Evolutionary conservation across 2,329 filamentous ascomycete genomes (phyloP).

Genomic region (Ophiostoma pallidulum): DNA sequence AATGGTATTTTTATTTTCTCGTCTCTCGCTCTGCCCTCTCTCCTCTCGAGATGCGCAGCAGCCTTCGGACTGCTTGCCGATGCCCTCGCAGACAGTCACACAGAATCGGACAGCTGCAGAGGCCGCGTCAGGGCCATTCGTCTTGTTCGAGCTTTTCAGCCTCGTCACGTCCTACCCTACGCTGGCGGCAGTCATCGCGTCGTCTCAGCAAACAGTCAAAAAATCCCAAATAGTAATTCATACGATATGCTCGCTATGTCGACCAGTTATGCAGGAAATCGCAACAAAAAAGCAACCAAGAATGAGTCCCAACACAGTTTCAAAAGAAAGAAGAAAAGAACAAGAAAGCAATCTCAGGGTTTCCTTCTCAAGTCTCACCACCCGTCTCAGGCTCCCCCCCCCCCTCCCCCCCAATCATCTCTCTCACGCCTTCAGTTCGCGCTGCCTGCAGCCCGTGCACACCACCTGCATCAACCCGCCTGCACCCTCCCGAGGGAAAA

Average conservation of each 20-base stretch:
- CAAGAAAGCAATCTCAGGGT: neutral
- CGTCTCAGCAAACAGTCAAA: neutral
- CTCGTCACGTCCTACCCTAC: too few relatives aligned
- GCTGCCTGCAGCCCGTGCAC: slow-evolving; percentile 51
- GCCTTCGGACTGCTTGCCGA: too few relatives aligned
- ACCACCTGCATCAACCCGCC: slow-evolving; percentile 41
- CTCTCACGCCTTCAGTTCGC: slow-evolving; percentile 45
- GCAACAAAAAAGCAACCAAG: neutral
- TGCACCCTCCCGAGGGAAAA: slow-evolving; percentile 48
- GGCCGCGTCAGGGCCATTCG: too few relatives aligned
- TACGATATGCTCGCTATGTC: too few relatives aligned
- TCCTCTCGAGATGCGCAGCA: too few relatives aligned
- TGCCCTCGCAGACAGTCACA: too few relatives aligned
- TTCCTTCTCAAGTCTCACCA: too few relatives aligned
- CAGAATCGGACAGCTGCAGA: too few relatives aligned
- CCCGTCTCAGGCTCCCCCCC: neutral
- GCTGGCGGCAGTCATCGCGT: neutral
- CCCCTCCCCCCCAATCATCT: slow-evolving; percentile 13
- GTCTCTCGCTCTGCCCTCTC: too few relatives aligned
- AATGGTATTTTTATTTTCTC: too few relatives aligned
- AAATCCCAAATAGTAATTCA: neutral
- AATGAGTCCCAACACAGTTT: neutral
- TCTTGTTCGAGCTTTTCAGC: too few relatives aligned
- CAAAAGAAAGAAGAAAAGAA: neutral
- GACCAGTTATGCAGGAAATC: neutral